Conservation (phyloP, 306 rosid genomes). For the Leucaena leucocephala region DNA sequence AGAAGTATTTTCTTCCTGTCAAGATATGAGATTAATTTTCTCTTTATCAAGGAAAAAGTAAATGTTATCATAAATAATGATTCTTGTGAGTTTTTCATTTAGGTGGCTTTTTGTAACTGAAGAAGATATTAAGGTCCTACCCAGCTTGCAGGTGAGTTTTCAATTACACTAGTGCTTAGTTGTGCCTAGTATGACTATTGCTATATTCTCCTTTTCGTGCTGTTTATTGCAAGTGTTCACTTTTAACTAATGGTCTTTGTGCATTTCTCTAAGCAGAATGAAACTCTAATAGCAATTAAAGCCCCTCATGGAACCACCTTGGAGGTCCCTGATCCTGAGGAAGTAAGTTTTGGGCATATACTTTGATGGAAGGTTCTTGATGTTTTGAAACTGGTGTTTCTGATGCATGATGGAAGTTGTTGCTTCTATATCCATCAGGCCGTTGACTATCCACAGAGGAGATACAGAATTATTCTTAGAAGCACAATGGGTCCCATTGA, state of each 20-base stretch:
- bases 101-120: constrained; percentile 94
- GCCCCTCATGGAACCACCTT: constrained; percentile 99
- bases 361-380: constrained; percentile 34
- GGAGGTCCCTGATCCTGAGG: constrained; percentile 99
- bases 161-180: constrained; percentile 5
- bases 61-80: constrained; percentile 19
- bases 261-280: constrained; percentile 63
- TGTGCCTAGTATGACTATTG: constrained; percentile 18
- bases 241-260: constrained; percentile 32
- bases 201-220: constrained; percentile 36
- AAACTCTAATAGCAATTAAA: constrained; percentile 94
- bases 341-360: constrained; percentile 63
- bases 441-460: constrained; percentile 86
- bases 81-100: constrained; percentile 24
- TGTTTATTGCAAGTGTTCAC: constrained; percentile 24
- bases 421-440: constrained; percentile 62
- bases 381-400: constrained; percentile 34
- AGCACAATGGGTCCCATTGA: constrained; percentile 99
- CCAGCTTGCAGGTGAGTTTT: constrained; percentile 73
- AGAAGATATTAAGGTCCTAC: constrained; percentile 86
- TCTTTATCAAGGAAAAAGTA: background rate
- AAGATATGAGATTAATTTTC: constrained; percentile 28
- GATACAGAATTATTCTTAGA: constrained; percentile 93
- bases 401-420: constrained; percentile 39
- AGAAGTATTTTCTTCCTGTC: constrained; percentile 55